Evolutionary conservation across 2,329 filamentous ascomycete genomes (phyloP).

Genomic region (Alternaria sp.): DNA sequence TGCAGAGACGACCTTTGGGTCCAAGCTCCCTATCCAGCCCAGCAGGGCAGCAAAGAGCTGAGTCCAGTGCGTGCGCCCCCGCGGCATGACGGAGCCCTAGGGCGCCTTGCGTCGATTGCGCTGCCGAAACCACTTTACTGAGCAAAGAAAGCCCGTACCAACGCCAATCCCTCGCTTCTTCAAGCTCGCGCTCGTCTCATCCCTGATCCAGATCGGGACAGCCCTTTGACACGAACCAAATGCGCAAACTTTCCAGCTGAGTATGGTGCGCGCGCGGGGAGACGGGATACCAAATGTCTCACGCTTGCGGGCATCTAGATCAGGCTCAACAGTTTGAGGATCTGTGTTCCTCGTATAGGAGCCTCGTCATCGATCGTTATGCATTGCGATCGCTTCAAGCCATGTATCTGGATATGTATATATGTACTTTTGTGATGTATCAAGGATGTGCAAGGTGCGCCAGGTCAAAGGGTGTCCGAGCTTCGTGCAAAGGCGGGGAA

Average conservation of each 20-base stretch:
- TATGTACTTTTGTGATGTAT: not conserved
- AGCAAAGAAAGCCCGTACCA: not conserved
- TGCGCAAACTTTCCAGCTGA: not conserved
- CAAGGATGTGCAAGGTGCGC: not conserved
- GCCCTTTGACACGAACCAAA: not conserved
- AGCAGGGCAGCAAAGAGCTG: not conserved
- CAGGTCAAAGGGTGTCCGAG: not conserved
- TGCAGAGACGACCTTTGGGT: not conserved
- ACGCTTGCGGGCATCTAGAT: not conserved
- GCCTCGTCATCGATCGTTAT: not conserved
- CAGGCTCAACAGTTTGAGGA: not conserved
- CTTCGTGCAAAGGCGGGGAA: not conserved
- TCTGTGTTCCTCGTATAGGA: not conserved
- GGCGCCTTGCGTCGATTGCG: not conserved
- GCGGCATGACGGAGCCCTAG: not conserved
- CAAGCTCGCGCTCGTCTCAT: not conserved
- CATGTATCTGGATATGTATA: not conserved
- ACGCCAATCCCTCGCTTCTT: not conserved
- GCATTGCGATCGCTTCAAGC: not conserved
- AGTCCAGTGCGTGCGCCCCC: not conserved
- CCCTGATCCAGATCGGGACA: constrained; percentile 2
- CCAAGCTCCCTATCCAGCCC: not conserved
- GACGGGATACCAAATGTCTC: not conserved
- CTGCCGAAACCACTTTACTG: not conserved
- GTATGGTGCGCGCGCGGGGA: not conserved